Percentiles rank a stretch among this genome's conserved stretches.
phyloP scores from a whole-genome alignment of 2,329 filamentous ascomycete species.

The Gaeumannomyces sp. region DNA sequence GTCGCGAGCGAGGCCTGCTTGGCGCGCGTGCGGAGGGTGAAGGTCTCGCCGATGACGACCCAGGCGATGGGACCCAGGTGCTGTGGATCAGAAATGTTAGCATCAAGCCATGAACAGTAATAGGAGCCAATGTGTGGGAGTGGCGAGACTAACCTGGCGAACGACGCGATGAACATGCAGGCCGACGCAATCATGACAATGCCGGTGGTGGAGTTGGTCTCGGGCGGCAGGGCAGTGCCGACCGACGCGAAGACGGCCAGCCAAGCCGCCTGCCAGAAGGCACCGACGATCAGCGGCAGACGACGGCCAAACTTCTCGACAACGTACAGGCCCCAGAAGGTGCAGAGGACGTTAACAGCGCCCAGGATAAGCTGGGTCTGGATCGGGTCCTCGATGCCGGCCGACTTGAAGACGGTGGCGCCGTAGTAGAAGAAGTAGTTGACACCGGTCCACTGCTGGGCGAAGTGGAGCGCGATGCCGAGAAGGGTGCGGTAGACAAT shows the following conservation, averaged over 20 bases:
- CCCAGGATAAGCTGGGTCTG: slow-evolving; percentile 62
- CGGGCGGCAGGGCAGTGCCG: slow-evolving; percentile 27
- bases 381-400: slow-evolving; percentile 60
- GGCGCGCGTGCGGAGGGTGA: slow-evolving; percentile 44
- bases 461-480: slow-evolving; percentile 56
- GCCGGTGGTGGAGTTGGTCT: slow-evolving; percentile 32
- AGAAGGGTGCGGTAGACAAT: slow-evolving; percentile 58
- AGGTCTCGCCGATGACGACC: slow-evolving; percentile 62
- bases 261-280: slow-evolving; percentile 61
- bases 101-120: not conserved
- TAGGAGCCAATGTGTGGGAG: too few species aligned
- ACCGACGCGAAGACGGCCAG: slow-evolving; percentile 59
- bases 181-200: slow-evolving; percentile 66
- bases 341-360: slow-evolving; percentile 62
- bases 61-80: slow-evolving; percentile 65
- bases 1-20: slow-evolving; percentile 10
- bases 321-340: slow-evolving; percentile 61
- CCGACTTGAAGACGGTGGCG: slow-evolving; percentile 59
- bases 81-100: slow-evolving; percentile 19
- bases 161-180: slow-evolving; percentile 69
- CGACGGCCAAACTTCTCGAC: slow-evolving; percentile 65
- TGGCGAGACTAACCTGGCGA: slow-evolving; percentile 36
- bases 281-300: slow-evolving; percentile 58
- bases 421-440: slow-evolving; percentile 61
- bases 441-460: slow-evolving; percentile 53